Percentiles rank a stretch among this genome's conserved stretches.
phyloP scores from a whole-genome alignment of 2,329 filamentous ascomycete species.

The Pseudopithomyces chartarum region DNA sequence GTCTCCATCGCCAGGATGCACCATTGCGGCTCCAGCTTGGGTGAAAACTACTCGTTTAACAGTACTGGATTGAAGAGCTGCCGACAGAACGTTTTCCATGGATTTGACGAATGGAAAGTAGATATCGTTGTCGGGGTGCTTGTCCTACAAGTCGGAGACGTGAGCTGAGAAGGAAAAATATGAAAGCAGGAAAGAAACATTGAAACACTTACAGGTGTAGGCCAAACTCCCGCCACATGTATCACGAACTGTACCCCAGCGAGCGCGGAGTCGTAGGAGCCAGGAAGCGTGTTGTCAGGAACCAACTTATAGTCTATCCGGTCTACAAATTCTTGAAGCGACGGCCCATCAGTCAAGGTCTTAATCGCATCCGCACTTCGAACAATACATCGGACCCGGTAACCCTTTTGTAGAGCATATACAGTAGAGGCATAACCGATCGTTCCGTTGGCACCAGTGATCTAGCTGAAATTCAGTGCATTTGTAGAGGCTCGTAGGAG shows the following conservation, averaged over 20 bases:
- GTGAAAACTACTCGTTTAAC: constrained; percentile 39
- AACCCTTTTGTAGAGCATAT: constrained; percentile 31
- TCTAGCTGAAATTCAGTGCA: constrained; percentile 22
- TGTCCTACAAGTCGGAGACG: constrained; percentile 15
- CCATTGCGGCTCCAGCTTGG: constrained; percentile 39
- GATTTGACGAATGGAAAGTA: constrained; percentile 40
- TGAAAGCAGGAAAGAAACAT: not conserved
- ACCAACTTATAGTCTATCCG: constrained; percentile 33
- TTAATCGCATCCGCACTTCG: constrained; percentile 33
- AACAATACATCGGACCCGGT: constrained; percentile 41
- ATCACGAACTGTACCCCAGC: constrained; percentile 30
- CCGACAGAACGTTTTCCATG: constrained; percentile 33
- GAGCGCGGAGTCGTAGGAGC: constrained; percentile 36
- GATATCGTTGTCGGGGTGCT: constrained; percentile 41
- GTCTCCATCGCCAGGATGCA: constrained; percentile 39
- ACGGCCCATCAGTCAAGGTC: constrained; percentile 29
- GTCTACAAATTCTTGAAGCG: constrained; percentile 27
- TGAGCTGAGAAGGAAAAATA: not conserved
- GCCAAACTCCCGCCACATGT: constrained; percentile 43
- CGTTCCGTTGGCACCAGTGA: constrained; percentile 43
- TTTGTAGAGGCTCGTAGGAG: not conserved
- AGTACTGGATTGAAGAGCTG: constrained; percentile 28
- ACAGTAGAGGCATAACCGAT: constrained; percentile 39
- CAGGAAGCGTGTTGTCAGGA: constrained; percentile 30
- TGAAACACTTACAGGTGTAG: constrained; percentile 25